Percentiles rank a stretch among this genome's conserved stretches.
phyloP scores from a whole-genome alignment of 176 grass and related monocot species.

The Leersia perrieri region DNA sequence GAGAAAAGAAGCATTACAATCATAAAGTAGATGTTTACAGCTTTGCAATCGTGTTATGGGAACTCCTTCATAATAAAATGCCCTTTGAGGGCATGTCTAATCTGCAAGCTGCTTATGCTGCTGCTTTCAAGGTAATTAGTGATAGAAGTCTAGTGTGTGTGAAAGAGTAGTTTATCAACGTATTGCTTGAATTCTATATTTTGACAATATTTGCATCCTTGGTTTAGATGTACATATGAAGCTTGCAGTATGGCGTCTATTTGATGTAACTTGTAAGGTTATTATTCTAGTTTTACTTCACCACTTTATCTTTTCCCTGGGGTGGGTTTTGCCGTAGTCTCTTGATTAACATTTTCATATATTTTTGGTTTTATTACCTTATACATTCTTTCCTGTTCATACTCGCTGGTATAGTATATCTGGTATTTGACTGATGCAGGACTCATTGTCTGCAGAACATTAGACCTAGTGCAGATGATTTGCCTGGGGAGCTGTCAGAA shows the following conservation, averaged over 20 bases:
- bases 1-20: constrained; percentile 99
- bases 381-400: neutral
- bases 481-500: constrained; percentile 64
- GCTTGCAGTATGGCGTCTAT: neutral
- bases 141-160: neutral
- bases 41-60: constrained; percentile 97
- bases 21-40: constrained; percentile 99
- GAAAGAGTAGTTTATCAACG: neutral
- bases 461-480: constrained; percentile 88
- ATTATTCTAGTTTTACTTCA: neutral
- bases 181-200: neutral
- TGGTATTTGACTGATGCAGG: constrained; percentile 19
- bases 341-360: neutral
- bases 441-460: constrained; percentile 63
- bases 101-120: constrained; percentile 96
- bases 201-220: neutral
- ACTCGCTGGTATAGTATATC: neutral
- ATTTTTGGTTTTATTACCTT: neutral
- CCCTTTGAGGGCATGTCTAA: constrained; percentile 99
- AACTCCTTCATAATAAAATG: constrained; percentile 85
- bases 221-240: neutral
- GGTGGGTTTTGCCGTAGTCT: neutral
- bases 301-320: neutral
- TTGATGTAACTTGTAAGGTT: neutral
- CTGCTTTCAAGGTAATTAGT: constrained; percentile 90